These are phyloP conservation scores for Salix arbutifolia DNA, from an alignment of 345 rosid genomes.

Conservation along the genomic window DNA sequence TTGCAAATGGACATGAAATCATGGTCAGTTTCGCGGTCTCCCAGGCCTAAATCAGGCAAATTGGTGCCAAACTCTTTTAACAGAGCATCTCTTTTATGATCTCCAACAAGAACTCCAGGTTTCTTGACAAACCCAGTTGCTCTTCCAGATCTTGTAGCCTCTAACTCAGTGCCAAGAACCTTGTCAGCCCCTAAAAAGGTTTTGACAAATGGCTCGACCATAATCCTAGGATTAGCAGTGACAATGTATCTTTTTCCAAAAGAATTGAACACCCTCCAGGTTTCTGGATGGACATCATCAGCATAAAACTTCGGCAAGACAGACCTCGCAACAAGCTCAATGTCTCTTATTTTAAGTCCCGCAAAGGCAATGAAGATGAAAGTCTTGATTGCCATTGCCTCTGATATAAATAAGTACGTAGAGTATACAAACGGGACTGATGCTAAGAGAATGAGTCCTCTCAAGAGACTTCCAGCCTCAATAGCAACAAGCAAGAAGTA, in stretches of 20 bases:
- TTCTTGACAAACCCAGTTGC: slow-evolving; percentile 70
- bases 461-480: slow-evolving; percentile 72
- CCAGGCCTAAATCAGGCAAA: slow-evolving; percentile 79
- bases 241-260: slow-evolving; percentile 69
- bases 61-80: slow-evolving; percentile 53
- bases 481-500: slow-evolving; percentile 81
- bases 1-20: slow-evolving; percentile 90
- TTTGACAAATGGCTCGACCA: slow-evolving; percentile 85
- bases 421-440: slow-evolving; percentile 74
- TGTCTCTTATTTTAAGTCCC: slow-evolving; percentile 59
- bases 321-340: slow-evolving; percentile 76
- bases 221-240: slow-evolving; percentile 73
- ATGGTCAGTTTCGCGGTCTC: slow-evolving; percentile 65
- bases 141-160: slow-evolving; percentile 61
- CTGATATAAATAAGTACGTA: slow-evolving; percentile 57
- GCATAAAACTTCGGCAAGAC: slow-evolving; percentile 79
- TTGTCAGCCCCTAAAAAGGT: slow-evolving; percentile 65
- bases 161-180: slow-evolving; percentile 79
- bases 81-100: slow-evolving; percentile 57
- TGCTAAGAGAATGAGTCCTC: slow-evolving; percentile 57
- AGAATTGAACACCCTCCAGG: slow-evolving; percentile 74
- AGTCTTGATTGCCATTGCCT: slow-evolving; percentile 56
- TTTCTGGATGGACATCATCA: slow-evolving; percentile 80
- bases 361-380: slow-evolving; percentile 64
- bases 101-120: slow-evolving; percentile 69